A percentile compares a stretch with the other conserved stretches of the same genome.
These are phyloP conservation scores for Neurospora discreta DNA, from an alignment of 495 filamentous ascomycete genomes.

Conservation along the genomic window DNA sequence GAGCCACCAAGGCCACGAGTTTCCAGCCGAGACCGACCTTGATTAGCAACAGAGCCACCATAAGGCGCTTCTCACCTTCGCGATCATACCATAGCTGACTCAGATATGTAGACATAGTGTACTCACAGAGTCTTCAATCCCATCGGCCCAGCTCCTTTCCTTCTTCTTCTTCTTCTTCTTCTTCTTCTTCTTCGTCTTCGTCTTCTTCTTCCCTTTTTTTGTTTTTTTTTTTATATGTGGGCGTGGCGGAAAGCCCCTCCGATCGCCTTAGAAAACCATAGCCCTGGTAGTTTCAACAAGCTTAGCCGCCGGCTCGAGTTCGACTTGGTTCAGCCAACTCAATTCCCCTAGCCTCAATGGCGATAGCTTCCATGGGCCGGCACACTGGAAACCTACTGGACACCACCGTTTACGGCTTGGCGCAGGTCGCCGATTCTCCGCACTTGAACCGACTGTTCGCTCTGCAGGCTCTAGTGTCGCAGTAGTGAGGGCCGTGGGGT, in stretches of 20 bases:
- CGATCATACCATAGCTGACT: not conserved
- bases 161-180: not conserved
- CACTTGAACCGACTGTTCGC: slow-evolving; percentile 10
- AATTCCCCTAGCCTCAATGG: slow-evolving; percentile 5
- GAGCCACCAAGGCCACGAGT: not conserved
- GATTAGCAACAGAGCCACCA: not conserved
- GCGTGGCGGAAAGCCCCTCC: not conserved
- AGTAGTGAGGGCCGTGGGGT: slow-evolving; percentile 1
- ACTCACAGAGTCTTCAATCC: not conserved
- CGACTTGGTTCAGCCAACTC: slow-evolving; percentile 1
- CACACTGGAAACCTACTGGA: not conserved
- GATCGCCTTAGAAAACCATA: not conserved
- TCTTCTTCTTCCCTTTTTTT: too few relatives aligned
- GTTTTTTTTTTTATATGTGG: not conserved
- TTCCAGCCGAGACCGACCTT: not conserved
- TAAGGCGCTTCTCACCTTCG: not conserved
- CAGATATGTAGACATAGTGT: not conserved
- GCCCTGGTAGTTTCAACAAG: not conserved
- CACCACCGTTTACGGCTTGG: slow-evolving; percentile 9
- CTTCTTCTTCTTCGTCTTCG: too few relatives aligned
- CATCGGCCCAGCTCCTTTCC: not conserved
- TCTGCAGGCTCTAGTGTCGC: slow-evolving; percentile 6
- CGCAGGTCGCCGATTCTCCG: slow-evolving; percentile 8
- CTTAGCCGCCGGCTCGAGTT: slow-evolving; percentile 6
- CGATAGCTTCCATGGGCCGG: slow-evolving; percentile 3